A percentile compares a stretch with the other conserved stretches of the same genome.
Evolutionary conservation across 2,329 filamentous ascomycete genomes (phyloP).

Genomic region (Aspergillus ochraceus): DNA sequence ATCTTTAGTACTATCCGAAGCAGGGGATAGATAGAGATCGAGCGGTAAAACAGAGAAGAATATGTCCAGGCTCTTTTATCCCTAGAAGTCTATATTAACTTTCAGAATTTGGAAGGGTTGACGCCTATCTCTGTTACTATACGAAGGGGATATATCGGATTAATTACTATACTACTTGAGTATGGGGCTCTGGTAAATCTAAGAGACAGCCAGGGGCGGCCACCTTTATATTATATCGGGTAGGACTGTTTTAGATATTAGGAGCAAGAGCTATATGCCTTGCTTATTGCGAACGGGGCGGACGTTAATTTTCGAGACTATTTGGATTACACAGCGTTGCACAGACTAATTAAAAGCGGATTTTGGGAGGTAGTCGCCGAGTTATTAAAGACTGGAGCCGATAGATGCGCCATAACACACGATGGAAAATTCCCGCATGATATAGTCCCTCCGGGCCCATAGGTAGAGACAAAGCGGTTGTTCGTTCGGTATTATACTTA

Average conservation of each 20-base stretch:
- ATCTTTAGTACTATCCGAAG: background rate
- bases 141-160: background rate
- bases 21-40: background rate
- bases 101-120: background rate
- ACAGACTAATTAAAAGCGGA: background rate
- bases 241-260: background rate
- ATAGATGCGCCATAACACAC: background rate
- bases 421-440: background rate
- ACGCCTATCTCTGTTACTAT: background rate
- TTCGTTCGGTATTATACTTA: background rate
- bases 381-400: background rate
- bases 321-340: background rate
- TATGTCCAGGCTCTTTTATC: background rate
- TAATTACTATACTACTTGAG: background rate
- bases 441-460: background rate
- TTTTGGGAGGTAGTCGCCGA: background rate
- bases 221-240: background rate
- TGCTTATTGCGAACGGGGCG: background rate
- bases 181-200: background rate
- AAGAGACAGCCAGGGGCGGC: background rate
- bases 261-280: background rate
- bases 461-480: background rate
- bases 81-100: background rate
- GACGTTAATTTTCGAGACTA: background rate
- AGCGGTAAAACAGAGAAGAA: background rate